Percentiles rank a stretch among this genome's conserved stretches.
These are phyloP conservation scores for Anastatica hierochuntica DNA, from an alignment of 345 rosid genomes.

Conservation along the genomic window DNA sequence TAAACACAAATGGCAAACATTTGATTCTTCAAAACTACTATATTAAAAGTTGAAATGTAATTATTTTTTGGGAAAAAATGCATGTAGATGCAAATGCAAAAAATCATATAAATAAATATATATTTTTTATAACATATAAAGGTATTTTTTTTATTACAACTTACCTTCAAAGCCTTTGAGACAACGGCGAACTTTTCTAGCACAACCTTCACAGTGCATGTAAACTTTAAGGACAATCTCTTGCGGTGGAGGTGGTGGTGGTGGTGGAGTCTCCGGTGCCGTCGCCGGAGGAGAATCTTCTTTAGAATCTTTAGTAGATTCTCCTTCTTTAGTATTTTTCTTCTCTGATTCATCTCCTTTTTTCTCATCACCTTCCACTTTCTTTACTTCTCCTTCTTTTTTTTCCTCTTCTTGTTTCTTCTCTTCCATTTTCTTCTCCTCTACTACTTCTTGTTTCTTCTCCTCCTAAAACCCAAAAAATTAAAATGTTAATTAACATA, in stretches of 20 bases:
- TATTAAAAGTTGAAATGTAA: too few species aligned
- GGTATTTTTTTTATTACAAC: not conserved
- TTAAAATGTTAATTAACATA: not conserved
- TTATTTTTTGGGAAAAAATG: too few species aligned
- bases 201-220: conserved; percentile 99
- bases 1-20: too few species aligned
- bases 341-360: too few species aligned
- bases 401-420: conserved; percentile 34
- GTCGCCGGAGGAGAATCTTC: conserved; percentile 22
- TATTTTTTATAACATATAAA: not conserved
- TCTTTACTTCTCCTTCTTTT: conserved; percentile 24
- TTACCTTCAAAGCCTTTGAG: conserved; percentile 80
- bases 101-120: too few species aligned
- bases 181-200: conserved; percentile 77
- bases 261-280: conserved; percentile 26
- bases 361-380: too few species aligned
- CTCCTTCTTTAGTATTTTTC: conserved; percentile 33
- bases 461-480: not conserved
- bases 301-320: conserved; percentile 25
- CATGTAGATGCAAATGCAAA: too few species aligned
- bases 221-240: conserved; percentile 70
- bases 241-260: too few species aligned
- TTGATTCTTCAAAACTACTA: too few species aligned
- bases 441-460: too few species aligned
- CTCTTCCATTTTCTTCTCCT: too few species aligned